Evolutionary conservation across 2,329 filamentous ascomycete genomes (phyloP).

Genomic region (Diaporthe australafricana): DNA sequence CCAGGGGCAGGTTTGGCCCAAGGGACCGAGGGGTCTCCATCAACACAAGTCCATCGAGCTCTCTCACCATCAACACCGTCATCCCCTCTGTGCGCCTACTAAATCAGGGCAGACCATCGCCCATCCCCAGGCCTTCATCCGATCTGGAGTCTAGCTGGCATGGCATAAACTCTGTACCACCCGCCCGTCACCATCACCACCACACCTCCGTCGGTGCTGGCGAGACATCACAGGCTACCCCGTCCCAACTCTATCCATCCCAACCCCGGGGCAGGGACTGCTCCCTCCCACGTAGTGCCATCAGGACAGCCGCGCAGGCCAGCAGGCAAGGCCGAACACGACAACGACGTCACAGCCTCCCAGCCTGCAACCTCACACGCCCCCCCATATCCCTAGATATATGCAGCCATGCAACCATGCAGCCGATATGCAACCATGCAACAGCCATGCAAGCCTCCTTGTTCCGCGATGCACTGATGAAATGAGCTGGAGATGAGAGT

Average conservation of each 20-base stretch:
- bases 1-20: conserved; percentile 4
- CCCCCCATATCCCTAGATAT: neutral
- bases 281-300: neutral
- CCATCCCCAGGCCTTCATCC: neutral
- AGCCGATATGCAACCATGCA: neutral
- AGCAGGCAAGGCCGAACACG: conserved; percentile 15
- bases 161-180: conserved; percentile 20
- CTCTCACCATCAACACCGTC: too few species aligned
- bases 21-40: conserved; percentile 9
- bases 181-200: neutral
- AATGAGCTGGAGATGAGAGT: neutral
- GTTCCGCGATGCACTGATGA: neutral
- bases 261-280: conserved; percentile 3
- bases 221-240: conserved; percentile 18
- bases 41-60: too few species aligned
- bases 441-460: neutral
- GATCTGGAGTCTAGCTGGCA: neutral
- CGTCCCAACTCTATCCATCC: conserved; percentile 6
- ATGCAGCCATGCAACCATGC: neutral
- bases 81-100: too few species aligned
- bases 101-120: too few species aligned
- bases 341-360: conserved; percentile 22
- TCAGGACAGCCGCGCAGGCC: conserved; percentile 9
- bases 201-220: conserved; percentile 13
- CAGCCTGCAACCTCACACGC: neutral